These are phyloP conservation scores for Wickerhamiella azymoides DNA, from an alignment of 805 yeast genomes.

Conservation along the genomic window DNA sequence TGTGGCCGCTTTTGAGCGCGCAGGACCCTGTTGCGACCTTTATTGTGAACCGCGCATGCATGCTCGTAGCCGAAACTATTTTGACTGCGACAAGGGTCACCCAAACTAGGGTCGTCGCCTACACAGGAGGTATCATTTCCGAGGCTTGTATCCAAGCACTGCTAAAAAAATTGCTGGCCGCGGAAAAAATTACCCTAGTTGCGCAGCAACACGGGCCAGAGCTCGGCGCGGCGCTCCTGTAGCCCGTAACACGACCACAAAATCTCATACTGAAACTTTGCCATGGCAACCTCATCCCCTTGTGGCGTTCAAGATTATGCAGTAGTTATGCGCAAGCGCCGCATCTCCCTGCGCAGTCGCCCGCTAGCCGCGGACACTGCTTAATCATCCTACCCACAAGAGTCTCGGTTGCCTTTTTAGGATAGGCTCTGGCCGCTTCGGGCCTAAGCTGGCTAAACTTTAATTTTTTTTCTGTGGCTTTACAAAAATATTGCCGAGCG, in stretches of 20 bases:
- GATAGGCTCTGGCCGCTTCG: no score
- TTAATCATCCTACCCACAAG: neutral
- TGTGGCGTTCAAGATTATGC: neutral
- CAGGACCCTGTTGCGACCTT: conserved; percentile 3
- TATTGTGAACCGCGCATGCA: conserved; percentile 14
- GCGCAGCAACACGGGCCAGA: conserved; percentile 17
- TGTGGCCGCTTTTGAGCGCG: neutral
- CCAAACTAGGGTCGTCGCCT: conserved; percentile 10
- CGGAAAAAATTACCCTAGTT: conserved; percentile 9
- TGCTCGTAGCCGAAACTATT: conserved; percentile 13
- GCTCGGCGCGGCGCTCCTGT: conserved; percentile 15
- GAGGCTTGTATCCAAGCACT: conserved; percentile 13
- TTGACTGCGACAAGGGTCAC: conserved; percentile 8
- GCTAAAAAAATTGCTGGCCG: conserved; percentile 6
- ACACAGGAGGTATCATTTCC: conserved; percentile 18
- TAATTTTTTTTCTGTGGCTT: no score
- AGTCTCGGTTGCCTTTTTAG: neutral
- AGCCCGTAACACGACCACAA: neutral
- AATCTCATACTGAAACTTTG: neutral
- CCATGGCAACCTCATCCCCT: neutral
- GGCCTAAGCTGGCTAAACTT: no score
- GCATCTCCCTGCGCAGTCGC: neutral
- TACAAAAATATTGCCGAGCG: no score
- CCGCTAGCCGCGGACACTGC: no score
- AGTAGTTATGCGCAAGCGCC: neutral